Base-by-base conservation (phyloP, 495 filamentous ascomycete species). In the Tuber indicum region DNA sequence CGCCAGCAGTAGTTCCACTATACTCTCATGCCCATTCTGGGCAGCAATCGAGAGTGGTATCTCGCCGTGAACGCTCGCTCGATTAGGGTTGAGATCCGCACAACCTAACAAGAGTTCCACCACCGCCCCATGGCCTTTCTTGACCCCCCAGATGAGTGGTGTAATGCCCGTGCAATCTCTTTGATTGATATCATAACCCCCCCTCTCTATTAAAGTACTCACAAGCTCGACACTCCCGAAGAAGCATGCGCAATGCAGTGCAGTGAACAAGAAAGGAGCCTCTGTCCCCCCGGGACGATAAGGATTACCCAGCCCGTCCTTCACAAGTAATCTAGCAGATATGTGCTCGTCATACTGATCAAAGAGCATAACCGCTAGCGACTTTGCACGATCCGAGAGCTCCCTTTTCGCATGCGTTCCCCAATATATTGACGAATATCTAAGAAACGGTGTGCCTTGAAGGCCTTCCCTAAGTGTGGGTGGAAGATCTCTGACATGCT, bases 21-120 rank as follows among this genome's bases (percentile, higher is more conserved):
- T 76, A 16, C 73, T 82, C 47, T 83, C 76, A 75, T 87, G 80
- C 12, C 85, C 86, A 21, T 77, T 77, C 70, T 75, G 76, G 41
- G 85, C 84, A 41, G 85, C 86, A 77, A 74, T 84, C 16, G 79
- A 84, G 49, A 88, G 76, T 36, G 84, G 80, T 46, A 81, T 79
- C 66, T 77, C 14, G 16, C 45, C 72, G 52, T 62, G 32, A 32
- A 32, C 32, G 32, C 70, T 74, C 72, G 32, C 21, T 26, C 6
- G 43, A 32, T 80, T 76, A 32, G 85, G 72, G 19, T 84, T 73
- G 23, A 85, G 77, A 46, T 75, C 80, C 17, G 76, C 76, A 26
- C 45, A 72, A 17, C 76, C 70, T 43, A 85, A 78, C 39, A 83
- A 71, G 44, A 84, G 71, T 73, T 4, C 10, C 36, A 72, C 70